A percentile compares a stretch with the other conserved stretches of the same genome.
These are phyloP conservation scores for Talaromyces sp. DNA, from an alignment of 2,329 filamentous ascomycete genomes.

Conservation along the genomic window DNA sequence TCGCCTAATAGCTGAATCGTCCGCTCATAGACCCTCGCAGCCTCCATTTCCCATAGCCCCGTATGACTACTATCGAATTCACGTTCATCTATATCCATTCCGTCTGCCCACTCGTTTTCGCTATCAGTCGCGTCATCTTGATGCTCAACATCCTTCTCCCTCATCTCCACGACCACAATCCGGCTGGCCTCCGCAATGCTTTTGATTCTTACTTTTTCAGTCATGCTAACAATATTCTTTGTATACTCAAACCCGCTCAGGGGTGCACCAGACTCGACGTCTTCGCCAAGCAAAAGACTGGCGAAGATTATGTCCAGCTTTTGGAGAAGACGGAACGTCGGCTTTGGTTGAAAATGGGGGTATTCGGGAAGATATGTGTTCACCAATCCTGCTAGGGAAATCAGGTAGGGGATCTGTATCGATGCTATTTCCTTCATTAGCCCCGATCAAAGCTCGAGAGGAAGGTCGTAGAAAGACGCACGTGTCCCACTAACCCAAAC, in stretches of 20 bases:
- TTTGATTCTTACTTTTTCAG: slow-evolving; percentile 82
- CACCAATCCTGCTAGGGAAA: slow-evolving; percentile 70
- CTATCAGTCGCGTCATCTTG: slow-evolving; percentile 39
- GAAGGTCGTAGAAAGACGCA: slow-evolving; percentile 45
- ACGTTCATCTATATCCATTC: slow-evolving; percentile 19
- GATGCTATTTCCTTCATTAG: slow-evolving; percentile 51
- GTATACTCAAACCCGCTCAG: slow-evolving; percentile 68
- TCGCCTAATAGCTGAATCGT: slow-evolving; percentile 73
- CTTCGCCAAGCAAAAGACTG: slow-evolving; percentile 64
- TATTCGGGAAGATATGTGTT: slow-evolving; percentile 71
- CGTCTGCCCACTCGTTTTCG: slow-evolving; percentile 48
- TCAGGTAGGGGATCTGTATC: slow-evolving; percentile 77
- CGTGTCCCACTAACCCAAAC: slow-evolving; percentile 85
- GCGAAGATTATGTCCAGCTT: slow-evolving; percentile 84
- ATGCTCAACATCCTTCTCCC: slow-evolving; percentile 46
- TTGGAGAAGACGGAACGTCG: slow-evolving; percentile 65
- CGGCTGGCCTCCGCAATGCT: slow-evolving; percentile 75
- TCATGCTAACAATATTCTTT: slow-evolving; percentile 58
- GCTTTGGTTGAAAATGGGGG: slow-evolving; percentile 57
- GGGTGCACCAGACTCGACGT: slow-evolving; percentile 60
- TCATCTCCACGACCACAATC: slow-evolving; percentile 63
- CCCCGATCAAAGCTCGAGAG: background rate
- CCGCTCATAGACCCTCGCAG: slow-evolving; percentile 72
- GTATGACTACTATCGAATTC: slow-evolving; percentile 21
- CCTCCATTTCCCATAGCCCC: slow-evolving; percentile 59